Evolutionary conservation across 768 basidiomycete genomes (phyloP).

Genomic region (Hypsizygus marmoreus): DNA sequence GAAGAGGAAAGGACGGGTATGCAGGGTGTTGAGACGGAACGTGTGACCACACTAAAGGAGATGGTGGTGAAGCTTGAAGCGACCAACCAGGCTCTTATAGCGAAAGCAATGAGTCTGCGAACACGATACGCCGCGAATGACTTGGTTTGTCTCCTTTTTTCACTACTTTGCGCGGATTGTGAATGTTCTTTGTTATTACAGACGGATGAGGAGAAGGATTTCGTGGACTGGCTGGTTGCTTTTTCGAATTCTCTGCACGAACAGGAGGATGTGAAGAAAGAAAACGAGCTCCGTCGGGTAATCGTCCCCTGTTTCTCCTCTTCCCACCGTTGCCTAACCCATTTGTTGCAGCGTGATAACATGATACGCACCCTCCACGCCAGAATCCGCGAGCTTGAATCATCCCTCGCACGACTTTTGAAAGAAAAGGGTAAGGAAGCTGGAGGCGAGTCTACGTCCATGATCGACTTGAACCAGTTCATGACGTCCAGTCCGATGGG

Average conservation of each 20-base stretch:
- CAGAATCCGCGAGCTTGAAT: constrained; percentile 48
- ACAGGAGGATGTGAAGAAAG: constrained; percentile 52
- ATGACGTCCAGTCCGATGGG: constrained; percentile 36
- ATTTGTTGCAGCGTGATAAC: constrained; percentile 45
- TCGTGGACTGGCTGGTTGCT: constrained; percentile 47
- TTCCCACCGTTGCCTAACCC: constrained; percentile 7
- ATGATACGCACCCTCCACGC: constrained; percentile 43
- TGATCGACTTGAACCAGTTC: constrained; percentile 42
- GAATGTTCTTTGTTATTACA: constrained; percentile 22
- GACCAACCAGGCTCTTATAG: constrained; percentile 26
- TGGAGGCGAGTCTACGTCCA: constrained; percentile 29
- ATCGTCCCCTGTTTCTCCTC: constrained; percentile 32
- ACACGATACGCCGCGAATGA: constrained; percentile 46
- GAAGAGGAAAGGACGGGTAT: constrained; percentile 6
- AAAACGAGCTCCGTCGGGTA: constrained; percentile 57
- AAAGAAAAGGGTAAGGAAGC: constrained; percentile 34
- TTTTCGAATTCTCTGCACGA: constrained; percentile 51
- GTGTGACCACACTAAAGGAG: constrained; percentile 16
- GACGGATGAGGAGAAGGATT: constrained; percentile 51
- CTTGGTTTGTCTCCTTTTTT: constrained; percentile 39
- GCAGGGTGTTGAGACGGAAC: constrained; percentile 6
- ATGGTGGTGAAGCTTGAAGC: constrained; percentile 19
- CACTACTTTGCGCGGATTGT: background rate
- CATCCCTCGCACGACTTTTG: constrained; percentile 45
- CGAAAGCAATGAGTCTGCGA: constrained; percentile 29